Percentiles rank a stretch among this genome's conserved stretches.
Evolutionary conservation across 2,329 filamentous ascomycete genomes (phyloP).

Genomic region (Grosmannia clavigera): DNA sequence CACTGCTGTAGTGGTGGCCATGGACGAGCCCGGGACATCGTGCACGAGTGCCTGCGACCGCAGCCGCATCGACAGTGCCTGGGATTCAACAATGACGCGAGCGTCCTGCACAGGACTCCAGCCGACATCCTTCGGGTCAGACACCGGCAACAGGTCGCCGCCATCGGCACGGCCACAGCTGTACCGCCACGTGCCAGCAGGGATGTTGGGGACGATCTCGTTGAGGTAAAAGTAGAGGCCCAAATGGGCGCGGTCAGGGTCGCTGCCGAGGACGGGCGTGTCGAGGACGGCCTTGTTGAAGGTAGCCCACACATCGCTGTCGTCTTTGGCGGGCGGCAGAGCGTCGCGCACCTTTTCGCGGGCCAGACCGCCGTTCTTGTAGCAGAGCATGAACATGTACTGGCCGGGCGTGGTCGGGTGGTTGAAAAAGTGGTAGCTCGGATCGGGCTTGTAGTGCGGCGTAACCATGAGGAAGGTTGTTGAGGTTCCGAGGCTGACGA

Average conservation of each 20-base stretch:
- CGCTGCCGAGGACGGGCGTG: conserved; percentile 57
- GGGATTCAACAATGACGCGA: conserved; percentile 83
- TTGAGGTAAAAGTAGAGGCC: conserved; percentile 92
- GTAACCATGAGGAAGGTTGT: conserved; percentile 98
- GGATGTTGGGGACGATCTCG: conserved; percentile 90
- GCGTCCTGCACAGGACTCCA: conserved; percentile 50
- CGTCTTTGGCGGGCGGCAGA: conserved; percentile 39
- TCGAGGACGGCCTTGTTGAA: conserved; percentile 66
- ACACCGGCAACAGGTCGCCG: conserved; percentile 29
- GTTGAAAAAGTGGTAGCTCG: conserved; percentile 95
- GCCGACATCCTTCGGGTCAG: not conserved
- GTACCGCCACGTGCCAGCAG: conserved; percentile 77
- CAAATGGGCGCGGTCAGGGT: conserved; percentile 55
- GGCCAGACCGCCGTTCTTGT: conserved; percentile 93
- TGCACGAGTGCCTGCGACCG: conserved; percentile 67
- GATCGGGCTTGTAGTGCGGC: conserved; percentile 77
- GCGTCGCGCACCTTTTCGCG: conserved; percentile 80
- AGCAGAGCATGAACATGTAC: conserved; percentile 99
- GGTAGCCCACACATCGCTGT: conserved; percentile 53
- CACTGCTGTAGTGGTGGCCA: not conserved
- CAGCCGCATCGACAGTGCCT: conserved; percentile 80
- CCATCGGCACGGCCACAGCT: conserved; percentile 42
- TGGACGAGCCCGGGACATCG: not conserved
- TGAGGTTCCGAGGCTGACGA: conserved; percentile 87
- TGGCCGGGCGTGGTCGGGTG: conserved; percentile 81